Evolutionary conservation across 305 asterid species (phyloP), one percentile per base, ranked within the genome.

Genomic region (Striga hermonthica): DNA sequence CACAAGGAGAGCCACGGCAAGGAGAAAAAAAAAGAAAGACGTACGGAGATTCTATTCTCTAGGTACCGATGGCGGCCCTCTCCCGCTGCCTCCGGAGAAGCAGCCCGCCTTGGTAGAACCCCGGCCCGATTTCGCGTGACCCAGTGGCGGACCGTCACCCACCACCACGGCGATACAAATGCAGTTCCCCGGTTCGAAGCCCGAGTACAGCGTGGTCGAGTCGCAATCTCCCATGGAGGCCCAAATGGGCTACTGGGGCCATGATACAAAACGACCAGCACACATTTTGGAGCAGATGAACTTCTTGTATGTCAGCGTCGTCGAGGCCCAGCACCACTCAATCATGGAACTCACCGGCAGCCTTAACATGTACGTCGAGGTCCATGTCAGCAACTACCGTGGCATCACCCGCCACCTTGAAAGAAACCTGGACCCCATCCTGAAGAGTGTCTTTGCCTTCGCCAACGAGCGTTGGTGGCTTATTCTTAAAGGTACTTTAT

Each of bases 231-330:
- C 91, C 1, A 16, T 92, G 76, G 96, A 96, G 56, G 98, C 96
- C 7, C 75, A 96, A 50, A 84, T 81, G 91, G 96, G 97, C 7
- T 93, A 85, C 57, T 82, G 96, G 96, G 96, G 99, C 9, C 76
- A 89, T 72, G 93, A 88, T n/a, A n/a, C 76, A 90, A 85, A 74
- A 88, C 88, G 0, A 95, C 96, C 2, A 81, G 90, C 71, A 93
- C 99, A 93, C 78, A 40, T 93, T 74, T 97, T 93, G 52, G 99
- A 93, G 67, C 96, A 74, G 71, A 93, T 93, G 99, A 73, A 86
- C 7, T 93, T 84, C 49, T 14, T 88, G 70, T 93, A 83, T 59
- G 80, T 93, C 0, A 57, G 60, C 48, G 96, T 93, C 12, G 97
- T 90, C 4, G 90, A 90, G 68, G 99, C 99, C 31, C 75, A 11